phyloP scores from a whole-genome alignment of 345 rosid genomes.

The Diplotaxis tenuifolia region DNA sequence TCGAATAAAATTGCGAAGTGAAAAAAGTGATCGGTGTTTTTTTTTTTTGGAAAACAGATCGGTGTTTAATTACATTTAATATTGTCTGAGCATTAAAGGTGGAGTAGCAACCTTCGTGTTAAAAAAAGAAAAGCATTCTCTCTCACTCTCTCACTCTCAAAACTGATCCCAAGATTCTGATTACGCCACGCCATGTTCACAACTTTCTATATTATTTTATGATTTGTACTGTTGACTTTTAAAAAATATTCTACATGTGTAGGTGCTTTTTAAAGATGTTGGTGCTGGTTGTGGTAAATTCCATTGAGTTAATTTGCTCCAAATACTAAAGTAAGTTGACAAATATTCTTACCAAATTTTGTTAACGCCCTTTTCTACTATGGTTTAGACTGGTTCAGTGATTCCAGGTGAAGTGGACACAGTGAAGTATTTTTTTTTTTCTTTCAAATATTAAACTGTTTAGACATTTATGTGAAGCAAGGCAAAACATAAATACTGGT shows the following conservation, averaged over 20 bases:
- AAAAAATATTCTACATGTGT: too few relatives aligned
- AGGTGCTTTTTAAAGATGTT: too few relatives aligned
- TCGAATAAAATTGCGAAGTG: too few relatives aligned
- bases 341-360: background rate
- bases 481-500: background rate
- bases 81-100: background rate
- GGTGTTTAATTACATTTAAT: too few relatives aligned
- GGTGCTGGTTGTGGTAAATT: background rate
- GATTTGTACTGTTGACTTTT: background rate
- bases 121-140: too few relatives aligned
- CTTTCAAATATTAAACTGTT: background rate
- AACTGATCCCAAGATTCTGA: background rate
- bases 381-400: background rate
- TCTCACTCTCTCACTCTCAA: background rate
- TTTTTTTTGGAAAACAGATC: too few relatives aligned
- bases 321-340: too few relatives aligned
- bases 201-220: background rate
- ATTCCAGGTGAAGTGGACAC: background rate
- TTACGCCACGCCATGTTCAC: background rate
- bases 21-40: too few relatives aligned
- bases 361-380: background rate
- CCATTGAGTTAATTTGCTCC: too few relatives aligned
- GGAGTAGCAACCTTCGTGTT: too few relatives aligned
- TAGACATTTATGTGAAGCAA: background rate
- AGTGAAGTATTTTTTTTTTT: background rate